These are phyloP conservation scores for Dorcoceras hygrometricum DNA, from an alignment of 257 asterid genomes.

Conservation along the genomic window DNA sequence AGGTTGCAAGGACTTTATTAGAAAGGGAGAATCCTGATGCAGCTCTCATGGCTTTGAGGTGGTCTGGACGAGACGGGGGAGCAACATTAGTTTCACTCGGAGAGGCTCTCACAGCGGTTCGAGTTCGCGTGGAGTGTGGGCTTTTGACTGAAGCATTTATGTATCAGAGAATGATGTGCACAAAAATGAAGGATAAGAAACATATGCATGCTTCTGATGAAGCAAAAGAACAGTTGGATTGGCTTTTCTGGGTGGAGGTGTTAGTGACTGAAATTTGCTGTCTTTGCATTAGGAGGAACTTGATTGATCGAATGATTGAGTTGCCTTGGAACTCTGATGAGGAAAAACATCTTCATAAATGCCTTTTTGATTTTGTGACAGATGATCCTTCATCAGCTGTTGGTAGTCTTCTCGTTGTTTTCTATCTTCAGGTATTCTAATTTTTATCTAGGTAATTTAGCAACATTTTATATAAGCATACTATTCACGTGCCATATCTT, in stretches of 20 bases:
- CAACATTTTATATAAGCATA: neutral
- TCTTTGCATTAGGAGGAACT: conserved; percentile 74
- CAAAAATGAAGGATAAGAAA: conserved; percentile 63
- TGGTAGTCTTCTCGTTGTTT: conserved; percentile 96
- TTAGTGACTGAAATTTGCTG: conserved; percentile 82
- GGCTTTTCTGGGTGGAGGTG: conserved; percentile 71
- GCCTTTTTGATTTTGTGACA: conserved; percentile 61
- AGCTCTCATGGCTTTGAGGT: conserved; percentile 86
- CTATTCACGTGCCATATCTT: conserved; percentile 2
- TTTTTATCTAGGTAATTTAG: neutral
- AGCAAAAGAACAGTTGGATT: conserved; percentile 43
- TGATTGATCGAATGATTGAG: conserved; percentile 86
- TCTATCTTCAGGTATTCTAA: conserved; percentile 75
- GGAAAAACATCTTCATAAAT: conserved; percentile 82
- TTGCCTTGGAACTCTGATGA: conserved; percentile 91
- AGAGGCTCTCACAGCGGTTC: conserved; percentile 85
- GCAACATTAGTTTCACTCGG: conserved; percentile 54
- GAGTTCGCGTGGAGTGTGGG: conserved; percentile 87
- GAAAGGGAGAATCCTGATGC: conserved; percentile 95
- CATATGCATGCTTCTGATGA: conserved; percentile 39
- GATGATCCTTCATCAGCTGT: conserved; percentile 61
- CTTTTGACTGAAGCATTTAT: conserved; percentile 92
- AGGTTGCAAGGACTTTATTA: conserved; percentile 65
- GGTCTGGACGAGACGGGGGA: conserved; percentile 84
- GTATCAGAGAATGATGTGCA: conserved; percentile 77